These are phyloP conservation scores for Penicillium coprophilum DNA, from an alignment of 495 filamentous ascomycete species.

Conservation along the genomic window DNA sequence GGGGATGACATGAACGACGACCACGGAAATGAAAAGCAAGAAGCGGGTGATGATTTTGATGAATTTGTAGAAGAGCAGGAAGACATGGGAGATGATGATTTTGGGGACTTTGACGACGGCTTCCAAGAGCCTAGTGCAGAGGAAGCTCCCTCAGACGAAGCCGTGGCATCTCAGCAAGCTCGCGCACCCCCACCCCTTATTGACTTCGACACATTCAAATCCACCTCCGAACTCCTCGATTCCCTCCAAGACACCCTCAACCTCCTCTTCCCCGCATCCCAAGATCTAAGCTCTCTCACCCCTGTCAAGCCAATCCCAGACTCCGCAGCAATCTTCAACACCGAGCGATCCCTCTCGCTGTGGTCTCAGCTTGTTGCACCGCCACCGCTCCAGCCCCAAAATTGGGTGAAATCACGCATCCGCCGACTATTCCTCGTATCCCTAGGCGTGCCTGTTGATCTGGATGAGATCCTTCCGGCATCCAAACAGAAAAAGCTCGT, in stretches of 20 bases:
- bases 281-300: conserved; percentile 42
- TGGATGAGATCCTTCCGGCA: conserved; percentile 94
- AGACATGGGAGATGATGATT: conserved; percentile 65
- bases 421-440: conserved; percentile 94
- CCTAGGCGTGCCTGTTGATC: conserved; percentile 90
- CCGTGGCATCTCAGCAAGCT: conserved; percentile 37
- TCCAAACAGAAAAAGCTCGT: conserved; percentile 98
- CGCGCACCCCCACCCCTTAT: conserved; percentile 62
- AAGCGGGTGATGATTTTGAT: conserved; percentile 80
- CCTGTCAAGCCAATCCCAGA: conserved; percentile 46
- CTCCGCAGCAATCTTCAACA: conserved; percentile 50
- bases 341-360: conserved; percentile 74
- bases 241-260: conserved; percentile 53
- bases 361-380: conserved; percentile 97
- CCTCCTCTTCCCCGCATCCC: conserved; percentile 53
- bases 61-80: conserved; percentile 86
- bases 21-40: conserved; percentile 33
- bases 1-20: conserved; percentile 33
- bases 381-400: conserved; percentile 89
- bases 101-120: conserved; percentile 88
- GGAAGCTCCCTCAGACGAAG: conserved; percentile 24
- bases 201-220: conserved; percentile 65
- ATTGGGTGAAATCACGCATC: conserved; percentile 97
- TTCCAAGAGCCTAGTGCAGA: conserved; percentile 65
- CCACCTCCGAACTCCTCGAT: conserved; percentile 47